phyloP scores from a whole-genome alignment of 2,329 filamentous ascomycete genomes.

The Xylariales sp. region DNA sequence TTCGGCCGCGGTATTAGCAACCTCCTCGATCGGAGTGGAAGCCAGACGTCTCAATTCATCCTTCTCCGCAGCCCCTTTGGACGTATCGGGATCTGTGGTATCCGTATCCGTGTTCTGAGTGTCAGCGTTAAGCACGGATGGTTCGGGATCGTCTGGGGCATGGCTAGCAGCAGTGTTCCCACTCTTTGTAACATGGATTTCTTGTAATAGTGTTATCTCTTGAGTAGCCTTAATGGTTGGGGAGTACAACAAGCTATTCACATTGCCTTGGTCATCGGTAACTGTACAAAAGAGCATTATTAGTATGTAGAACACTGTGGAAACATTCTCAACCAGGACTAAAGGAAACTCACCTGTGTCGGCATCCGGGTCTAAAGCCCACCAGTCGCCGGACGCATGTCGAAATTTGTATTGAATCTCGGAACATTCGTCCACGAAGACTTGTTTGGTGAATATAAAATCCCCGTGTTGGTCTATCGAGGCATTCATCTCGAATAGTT shows the following conservation, averaged over 20 bases:
- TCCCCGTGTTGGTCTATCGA: slow-evolving; percentile 63
- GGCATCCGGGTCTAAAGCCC: slow-evolving; percentile 73
- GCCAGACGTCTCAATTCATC: slow-evolving; percentile 52
- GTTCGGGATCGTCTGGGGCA: slow-evolving; percentile 43
- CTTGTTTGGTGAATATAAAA: slow-evolving; percentile 67
- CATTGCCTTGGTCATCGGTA: slow-evolving; percentile 59
- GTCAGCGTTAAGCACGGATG: slow-evolving; percentile 45
- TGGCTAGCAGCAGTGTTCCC: slow-evolving; percentile 19
- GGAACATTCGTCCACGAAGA: slow-evolving; percentile 66
- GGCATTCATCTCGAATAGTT: slow-evolving; percentile 72
- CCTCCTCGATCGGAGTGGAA: slow-evolving; percentile 55
- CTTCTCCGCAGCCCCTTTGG: slow-evolving; percentile 50
- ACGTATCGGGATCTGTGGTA: slow-evolving; percentile 49
- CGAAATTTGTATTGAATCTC: slow-evolving; percentile 82
- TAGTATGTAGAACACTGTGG: slow-evolving; percentile 8
- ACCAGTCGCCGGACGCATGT: slow-evolving; percentile 74
- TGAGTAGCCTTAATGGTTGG: slow-evolving; percentile 39
- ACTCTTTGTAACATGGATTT: slow-evolving; percentile 32
- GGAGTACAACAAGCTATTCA: slow-evolving; percentile 60
- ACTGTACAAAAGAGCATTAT: slow-evolving; percentile 40
- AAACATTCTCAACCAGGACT: neutral
- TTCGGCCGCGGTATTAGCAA: slow-evolving; percentile 55
- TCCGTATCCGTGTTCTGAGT: slow-evolving; percentile 49
- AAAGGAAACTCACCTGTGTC: slow-evolving; percentile 62
- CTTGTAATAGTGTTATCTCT: slow-evolving; percentile 32